Base-by-base conservation (phyloP, 495 filamentous ascomycete species). In the Lophiotrema nucula region DNA sequence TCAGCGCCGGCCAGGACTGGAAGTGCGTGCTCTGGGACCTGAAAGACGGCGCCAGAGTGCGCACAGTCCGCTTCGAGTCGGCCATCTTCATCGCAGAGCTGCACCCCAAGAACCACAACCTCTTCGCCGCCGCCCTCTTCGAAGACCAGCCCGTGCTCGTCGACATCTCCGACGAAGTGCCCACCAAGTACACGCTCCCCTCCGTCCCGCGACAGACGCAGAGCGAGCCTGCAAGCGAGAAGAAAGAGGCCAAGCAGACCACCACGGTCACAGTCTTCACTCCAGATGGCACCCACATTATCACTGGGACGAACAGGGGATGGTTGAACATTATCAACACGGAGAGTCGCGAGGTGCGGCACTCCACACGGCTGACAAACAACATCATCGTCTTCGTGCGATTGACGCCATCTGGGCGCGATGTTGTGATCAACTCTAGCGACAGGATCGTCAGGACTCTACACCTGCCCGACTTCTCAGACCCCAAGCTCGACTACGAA, bases 21-120 rank as follows among this genome's bases (percentile, higher is more conserved):
- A 95, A 91, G 72, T 90, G 84, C 51, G 89, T 96, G 28, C 79
- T 97, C 1, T 98, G 93, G 93, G 95, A 98, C 72, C 73, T 98
- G 42, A 78, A 86, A 60, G 85, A 90, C 67, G 86, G 86, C 35
- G 81, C 79, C 8, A 79, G 83, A 43, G 67, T 88, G 51, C 80
- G 87, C 31, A 86, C 80, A 22, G 86, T 96, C 51, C 84, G 87
- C 52, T 95, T 97, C 63, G 87, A 89, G 56, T 90, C 91, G 4
- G 89, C 92, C 1, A 89, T 96, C 16, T 98, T 95, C 72, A 95
- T 92, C 47, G 93, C 91, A 1, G 92, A 97, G 72, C 76, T 97
- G 16, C 90, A 98, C 72, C 93, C 93, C 39, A 85, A 82, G 70
- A 90, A 96, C 68, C 88, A 89, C 65, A 77, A 86, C 52, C 79